Conservation (phyloP, 106 monocot genomes). For the Apostasia ramifera region DNA sequence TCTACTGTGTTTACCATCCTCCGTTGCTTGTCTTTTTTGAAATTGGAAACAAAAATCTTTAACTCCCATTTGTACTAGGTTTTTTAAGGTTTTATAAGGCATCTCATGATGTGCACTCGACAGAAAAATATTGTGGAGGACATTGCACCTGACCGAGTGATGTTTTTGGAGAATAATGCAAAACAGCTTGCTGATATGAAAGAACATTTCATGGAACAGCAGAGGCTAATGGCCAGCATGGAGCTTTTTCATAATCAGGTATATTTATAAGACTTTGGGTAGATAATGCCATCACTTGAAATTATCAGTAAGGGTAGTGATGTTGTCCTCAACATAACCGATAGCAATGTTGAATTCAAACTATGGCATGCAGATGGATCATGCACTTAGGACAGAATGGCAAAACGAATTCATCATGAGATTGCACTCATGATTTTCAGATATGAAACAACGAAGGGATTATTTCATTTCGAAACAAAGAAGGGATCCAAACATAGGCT, state of each 20-base stretch:
- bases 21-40: too few species aligned
- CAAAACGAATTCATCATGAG: too few species aligned
- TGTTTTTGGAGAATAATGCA: slow-evolving; percentile 12
- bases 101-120: slow-evolving; percentile 5
- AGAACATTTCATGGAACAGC: slow-evolving; percentile 49
- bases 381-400: too few species aligned
- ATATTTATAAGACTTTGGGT: background rate
- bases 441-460: too few species aligned
- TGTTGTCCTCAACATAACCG: background rate
- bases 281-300: background rate
- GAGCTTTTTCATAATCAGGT: slow-evolving; percentile 79
- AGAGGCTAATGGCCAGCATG: slow-evolving; percentile 45
- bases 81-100: background rate
- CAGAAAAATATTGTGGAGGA: slow-evolving; percentile 16
- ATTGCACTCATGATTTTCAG: too few species aligned
- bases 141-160: slow-evolving; percentile 7
- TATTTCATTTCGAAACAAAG: too few species aligned
- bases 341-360: background rate
- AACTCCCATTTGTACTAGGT: background rate
- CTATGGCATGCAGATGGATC: too few species aligned
- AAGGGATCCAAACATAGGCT: too few species aligned
- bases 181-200: slow-evolving; percentile 26
- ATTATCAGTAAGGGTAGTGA: background rate
- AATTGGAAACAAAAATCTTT: background rate
- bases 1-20: too few species aligned